Base-by-base conservation (phyloP, 2,329 filamentous ascomycete species). In the Grosmannia huntii region DNA sequence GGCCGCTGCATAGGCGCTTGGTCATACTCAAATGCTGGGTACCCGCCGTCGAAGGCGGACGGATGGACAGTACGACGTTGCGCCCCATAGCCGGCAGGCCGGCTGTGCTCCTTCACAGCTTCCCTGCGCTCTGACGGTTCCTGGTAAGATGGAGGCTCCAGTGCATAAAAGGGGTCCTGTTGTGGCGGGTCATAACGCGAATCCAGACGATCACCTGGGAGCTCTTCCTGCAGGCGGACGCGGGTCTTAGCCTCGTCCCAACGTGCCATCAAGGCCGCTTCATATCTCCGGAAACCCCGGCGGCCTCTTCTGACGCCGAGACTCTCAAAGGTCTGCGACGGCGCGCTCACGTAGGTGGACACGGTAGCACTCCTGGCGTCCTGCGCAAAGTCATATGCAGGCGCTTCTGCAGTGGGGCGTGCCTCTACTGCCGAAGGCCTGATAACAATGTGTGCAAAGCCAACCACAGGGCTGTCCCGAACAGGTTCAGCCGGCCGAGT, bases 251-350 rank as follows among this genome's bases (percentile, higher is more conserved):
- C 69, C 41, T 70, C 63, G 48, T 67, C 64, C 69, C 69, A 71
- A 14, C 63, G 62, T 7, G 66, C 63, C 53, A 62, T 59, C 9
- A 65, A 65, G 19, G 65, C 66, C 11, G 68, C 75, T 60, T 73
- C 69, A 56, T 78, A 78, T 61, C 76, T 69, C 62, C 73, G 72
- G 60, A 78, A 78, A 2, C 75, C 75, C 38, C 74, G 69, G 4
- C 62, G 57, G 3, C 53, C 27, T n/a, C n/a, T 19, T 14, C 48
- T 56, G 16, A 21, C 1, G 14, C 33, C 19, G 5, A 48, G 31
- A 28, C 6, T 7, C 19, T 55, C 54, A n/a, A 44, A 25, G 1
- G 19, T 44, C 21, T 16, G 10, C 11, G 46, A 31, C 7, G 55
- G 48, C 5, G 48, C 48, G 12, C 31, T 51, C 9, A 51, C 2